Conservation (phyloP, 2,329 filamentous ascomycete genomes). For the Cadophora sp. region DNA sequence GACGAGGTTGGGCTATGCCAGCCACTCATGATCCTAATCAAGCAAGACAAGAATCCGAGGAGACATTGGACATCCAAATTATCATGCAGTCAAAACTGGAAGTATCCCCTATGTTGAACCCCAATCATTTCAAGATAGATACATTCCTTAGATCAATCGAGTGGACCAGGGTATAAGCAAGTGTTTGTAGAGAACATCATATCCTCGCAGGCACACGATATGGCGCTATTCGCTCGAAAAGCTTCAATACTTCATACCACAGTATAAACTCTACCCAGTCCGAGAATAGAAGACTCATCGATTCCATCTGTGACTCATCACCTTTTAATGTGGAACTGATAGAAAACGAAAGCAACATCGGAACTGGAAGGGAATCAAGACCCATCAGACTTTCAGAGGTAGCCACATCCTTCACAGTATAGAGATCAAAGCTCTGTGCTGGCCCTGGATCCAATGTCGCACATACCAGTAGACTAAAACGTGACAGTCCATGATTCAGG, state of each 20-base stretch:
- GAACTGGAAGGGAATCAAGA: background rate
- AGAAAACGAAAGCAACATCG: background rate
- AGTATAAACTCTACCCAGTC: background rate
- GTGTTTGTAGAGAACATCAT: background rate
- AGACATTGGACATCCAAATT: too few relatives aligned
- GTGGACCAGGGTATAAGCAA: background rate
- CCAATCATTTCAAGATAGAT: too few relatives aligned
- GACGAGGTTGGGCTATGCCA: too few relatives aligned
- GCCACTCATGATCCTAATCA: too few relatives aligned
- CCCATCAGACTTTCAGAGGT: background rate
- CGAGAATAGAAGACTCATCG: background rate
- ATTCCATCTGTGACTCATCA: background rate
- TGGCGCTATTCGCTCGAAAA: background rate
- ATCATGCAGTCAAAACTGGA: too few relatives aligned
- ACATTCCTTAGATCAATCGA: too few relatives aligned
- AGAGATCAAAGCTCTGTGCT: slow-evolving; percentile 1
- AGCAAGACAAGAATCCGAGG: too few relatives aligned
- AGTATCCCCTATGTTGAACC: too few relatives aligned
- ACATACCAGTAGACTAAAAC: background rate
- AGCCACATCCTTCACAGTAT: background rate
- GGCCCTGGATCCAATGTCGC: background rate
- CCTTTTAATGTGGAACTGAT: background rate
- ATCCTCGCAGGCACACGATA: background rate
- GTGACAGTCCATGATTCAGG: background rate
- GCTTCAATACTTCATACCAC: slow-evolving; percentile 1